A percentile compares a stretch with the other conserved stretches of the same genome.
Conservation (phyloP, 208 protist genomes). For the Zelonia costaricensis region DNA sequence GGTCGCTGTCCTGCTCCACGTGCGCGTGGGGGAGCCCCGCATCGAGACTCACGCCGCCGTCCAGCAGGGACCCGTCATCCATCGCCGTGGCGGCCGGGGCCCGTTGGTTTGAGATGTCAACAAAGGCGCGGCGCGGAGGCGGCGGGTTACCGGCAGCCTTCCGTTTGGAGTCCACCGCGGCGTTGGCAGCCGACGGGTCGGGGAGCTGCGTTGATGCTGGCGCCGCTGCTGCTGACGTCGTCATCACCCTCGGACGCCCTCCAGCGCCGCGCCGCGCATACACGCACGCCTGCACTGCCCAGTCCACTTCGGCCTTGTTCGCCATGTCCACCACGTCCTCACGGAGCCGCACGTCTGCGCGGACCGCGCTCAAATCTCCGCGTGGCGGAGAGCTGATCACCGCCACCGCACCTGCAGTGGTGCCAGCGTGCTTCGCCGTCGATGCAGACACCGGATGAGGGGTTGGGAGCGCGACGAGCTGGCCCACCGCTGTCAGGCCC, state of each 20-base stretch:
- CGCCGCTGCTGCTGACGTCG: too few relatives aligned
- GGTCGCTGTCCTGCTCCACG: neutral
- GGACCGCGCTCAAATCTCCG: neutral
- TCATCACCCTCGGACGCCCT: too few relatives aligned
- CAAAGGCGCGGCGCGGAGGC: constrained; percentile 4
- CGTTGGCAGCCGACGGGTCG: constrained; percentile 15
- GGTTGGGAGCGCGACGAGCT: constrained; percentile 17
- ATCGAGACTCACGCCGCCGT: neutral
- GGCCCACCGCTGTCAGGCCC: constrained; percentile 28
- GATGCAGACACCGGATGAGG: neutral
- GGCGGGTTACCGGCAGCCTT: constrained; percentile 22
- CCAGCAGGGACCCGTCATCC: constrained; percentile 8
- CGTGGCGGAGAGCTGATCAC: neutral
- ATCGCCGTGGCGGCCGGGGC: neutral
- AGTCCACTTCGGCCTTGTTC: constrained; percentile 18
- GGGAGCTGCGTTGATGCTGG: too few relatives aligned
- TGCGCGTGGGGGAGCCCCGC: neutral
- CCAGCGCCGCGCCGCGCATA: constrained; percentile 14
- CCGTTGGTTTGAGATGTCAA: constrained; percentile 7
- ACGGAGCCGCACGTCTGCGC: constrained; percentile 9
- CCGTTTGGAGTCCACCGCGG: constrained; percentile 18
- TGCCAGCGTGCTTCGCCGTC: neutral
- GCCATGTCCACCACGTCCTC: constrained; percentile 23
- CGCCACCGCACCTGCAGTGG: neutral
- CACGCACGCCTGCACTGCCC: constrained; percentile 30